These are phyloP conservation scores for Amanita fuliginea DNA, from an alignment of 768 basidiomycete genomes.

Conservation along the genomic window DNA sequence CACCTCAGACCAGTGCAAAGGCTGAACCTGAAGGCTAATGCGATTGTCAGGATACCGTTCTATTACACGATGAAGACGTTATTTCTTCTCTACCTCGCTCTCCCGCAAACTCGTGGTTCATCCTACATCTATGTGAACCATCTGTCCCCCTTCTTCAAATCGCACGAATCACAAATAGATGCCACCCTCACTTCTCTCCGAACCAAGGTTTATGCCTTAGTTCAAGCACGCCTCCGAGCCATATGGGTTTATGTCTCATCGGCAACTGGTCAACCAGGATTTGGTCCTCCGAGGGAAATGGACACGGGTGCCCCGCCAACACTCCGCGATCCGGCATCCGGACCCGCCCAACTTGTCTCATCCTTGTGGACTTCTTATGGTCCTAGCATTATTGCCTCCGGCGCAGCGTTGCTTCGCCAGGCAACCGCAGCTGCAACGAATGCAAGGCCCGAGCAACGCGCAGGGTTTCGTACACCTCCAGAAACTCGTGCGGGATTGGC, in stretches of 20 bases:
- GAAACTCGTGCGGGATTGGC: slow-evolving; percentile 1
- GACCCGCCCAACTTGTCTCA: slow-evolving; percentile 53
- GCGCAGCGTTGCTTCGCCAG: slow-evolving; percentile 50
- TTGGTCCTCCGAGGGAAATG: slow-evolving; percentile 12
- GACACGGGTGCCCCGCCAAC: slow-evolving; percentile 30
- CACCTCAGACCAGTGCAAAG: not conserved
- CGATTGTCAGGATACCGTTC: slow-evolving; percentile 65
- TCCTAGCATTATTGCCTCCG: slow-evolving; percentile 57
- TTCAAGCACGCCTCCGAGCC: slow-evolving; percentile 51
- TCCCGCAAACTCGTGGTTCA: slow-evolving; percentile 84
- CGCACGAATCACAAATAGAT: slow-evolving; percentile 82
- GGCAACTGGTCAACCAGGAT: slow-evolving; percentile 30
- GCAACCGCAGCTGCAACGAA: slow-evolving; percentile 27
- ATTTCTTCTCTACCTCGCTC: slow-evolving; percentile 81
- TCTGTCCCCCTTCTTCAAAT: slow-evolving; percentile 73
- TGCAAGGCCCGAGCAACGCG: slow-evolving; percentile 16
- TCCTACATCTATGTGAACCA: slow-evolving; percentile 74
- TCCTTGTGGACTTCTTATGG: slow-evolving; percentile 76
- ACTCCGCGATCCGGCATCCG: slow-evolving; percentile 42
- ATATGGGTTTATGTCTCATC: slow-evolving; percentile 57
- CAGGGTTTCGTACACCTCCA: slow-evolving; percentile 14
- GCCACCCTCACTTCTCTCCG: slow-evolving; percentile 59
- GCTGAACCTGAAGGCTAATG: not conserved
- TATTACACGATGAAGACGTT: slow-evolving; percentile 75
- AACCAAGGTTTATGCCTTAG: slow-evolving; percentile 43